Evolutionary conservation across 2,329 filamentous ascomycete genomes (phyloP), one percentile per base, ranked within the genome.

Genomic region (Epichloe aotearoae): DNA sequence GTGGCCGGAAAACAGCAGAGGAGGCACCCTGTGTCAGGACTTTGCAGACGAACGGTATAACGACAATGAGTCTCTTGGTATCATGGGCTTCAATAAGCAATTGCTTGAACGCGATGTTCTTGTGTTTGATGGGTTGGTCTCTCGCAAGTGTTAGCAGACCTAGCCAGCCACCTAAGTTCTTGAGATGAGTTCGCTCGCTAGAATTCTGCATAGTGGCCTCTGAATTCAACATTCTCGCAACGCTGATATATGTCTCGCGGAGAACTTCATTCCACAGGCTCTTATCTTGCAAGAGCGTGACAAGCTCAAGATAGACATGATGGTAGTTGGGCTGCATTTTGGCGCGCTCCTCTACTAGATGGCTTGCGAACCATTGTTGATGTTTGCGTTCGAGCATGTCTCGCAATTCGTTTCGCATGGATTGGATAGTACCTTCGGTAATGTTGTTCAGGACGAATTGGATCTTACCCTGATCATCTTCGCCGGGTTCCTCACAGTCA

Each of bases 251-350:
- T 0, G 93, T 97, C 69, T 97, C 90, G 46, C 91, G 79, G 34
- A 97, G 72, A n/a, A 97, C 84, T 64, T 97, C 89, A 2, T 81
- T 76, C 85, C 88, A 95, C 1, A 98, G 73, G 10, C 76, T 69
- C 61, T 80, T 85, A 63, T 93, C 82, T 57, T 87, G 80, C 58
- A 97, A 88, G 36, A 89, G 79, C 51, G 84, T 84, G 53, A 98
- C 78, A 48, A 98, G 78, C 59, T 95, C 87, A 47, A 97, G 77
- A 64, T 98, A 98, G 20, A 98, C 80, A 53, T 86, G 79, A 59
- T 98, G 93, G 62, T 94, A 97, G 66, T 98, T 98, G 5, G 91
- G 90, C 64, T 98, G 91, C 73, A 95, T 84, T 68, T 96, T 97
- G 34, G 91, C 94, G 44, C 94, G 88, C 64, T 96, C 88, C 62